These are phyloP conservation scores for Cyclocybe cylindracea DNA, from an alignment of 768 basidiomycete species.

Conservation along the genomic window DNA sequence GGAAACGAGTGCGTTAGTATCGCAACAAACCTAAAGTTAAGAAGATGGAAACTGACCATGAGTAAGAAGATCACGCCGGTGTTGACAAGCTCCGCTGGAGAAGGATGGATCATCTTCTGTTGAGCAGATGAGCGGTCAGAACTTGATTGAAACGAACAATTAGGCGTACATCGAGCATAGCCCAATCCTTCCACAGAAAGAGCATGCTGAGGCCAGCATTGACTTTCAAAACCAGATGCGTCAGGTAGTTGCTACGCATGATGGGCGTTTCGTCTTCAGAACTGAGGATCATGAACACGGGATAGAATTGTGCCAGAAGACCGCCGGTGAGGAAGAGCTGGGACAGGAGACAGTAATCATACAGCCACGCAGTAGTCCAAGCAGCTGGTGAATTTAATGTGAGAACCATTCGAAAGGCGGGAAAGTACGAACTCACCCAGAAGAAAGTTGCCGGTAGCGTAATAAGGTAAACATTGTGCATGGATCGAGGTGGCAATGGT, in stretches of 20 bases:
- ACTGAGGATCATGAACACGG: constrained; percentile 31
- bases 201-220: constrained; percentile 38
- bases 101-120: constrained; percentile 20
- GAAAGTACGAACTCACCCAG: constrained; percentile 14
- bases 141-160: background rate
- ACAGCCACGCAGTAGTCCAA: constrained; percentile 19
- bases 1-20: constrained; percentile 1
- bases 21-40: background rate
- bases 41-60: constrained; percentile 22
- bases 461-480: constrained; percentile 21
- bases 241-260: constrained; percentile 28
- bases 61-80: constrained; percentile 28
- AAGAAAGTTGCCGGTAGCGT: constrained; percentile 19
- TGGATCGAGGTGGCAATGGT: constrained; percentile 16
- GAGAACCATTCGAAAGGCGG: background rate
- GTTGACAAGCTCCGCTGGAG: constrained; percentile 23
- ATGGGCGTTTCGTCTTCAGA: constrained; percentile 18
- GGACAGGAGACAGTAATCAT: constrained; percentile 15
- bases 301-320: constrained; percentile 34
- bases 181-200: constrained; percentile 32
- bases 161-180: constrained; percentile 25
- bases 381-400: constrained; percentile 24
- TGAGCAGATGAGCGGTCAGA: background rate
- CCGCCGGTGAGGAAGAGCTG: constrained; percentile 27
- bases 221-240: constrained; percentile 44